Evolutionary conservation across 805 yeast genomes (phyloP).

Genomic region (Saturnispora galanensis): DNA sequence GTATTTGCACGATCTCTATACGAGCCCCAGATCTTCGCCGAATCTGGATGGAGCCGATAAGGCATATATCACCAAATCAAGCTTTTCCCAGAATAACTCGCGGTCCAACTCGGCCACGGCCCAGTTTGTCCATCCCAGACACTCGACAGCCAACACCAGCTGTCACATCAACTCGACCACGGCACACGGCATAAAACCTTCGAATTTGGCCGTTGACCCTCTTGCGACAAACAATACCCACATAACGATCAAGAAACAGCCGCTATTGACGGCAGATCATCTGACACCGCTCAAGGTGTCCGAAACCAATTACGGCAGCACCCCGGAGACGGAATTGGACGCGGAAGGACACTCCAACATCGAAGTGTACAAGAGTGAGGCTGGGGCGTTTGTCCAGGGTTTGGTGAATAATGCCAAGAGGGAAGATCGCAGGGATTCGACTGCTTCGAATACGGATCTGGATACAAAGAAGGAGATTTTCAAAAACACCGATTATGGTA

Average conservation of each 20-base stretch:
- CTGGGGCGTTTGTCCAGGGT: conserved; percentile 32
- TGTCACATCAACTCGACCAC: conserved; percentile 17
- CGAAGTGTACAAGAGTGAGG: conserved; percentile 36
- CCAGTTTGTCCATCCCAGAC: background rate
- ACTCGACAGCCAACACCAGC: background rate
- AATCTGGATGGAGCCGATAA: background rate
- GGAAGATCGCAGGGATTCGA: conserved; percentile 6
- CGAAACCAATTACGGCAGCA: conserved; percentile 1
- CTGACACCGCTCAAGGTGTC: background rate
- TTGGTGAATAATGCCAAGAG: conserved; percentile 21
- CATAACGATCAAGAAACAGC: conserved; percentile 59
- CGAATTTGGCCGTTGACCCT: conserved; percentile 63
- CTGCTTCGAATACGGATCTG: background rate
- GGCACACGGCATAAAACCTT: conserved; percentile 38
- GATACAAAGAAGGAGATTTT: conserved; percentile 6
- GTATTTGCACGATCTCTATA: conserved; percentile 54
- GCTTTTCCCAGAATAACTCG: background rate
- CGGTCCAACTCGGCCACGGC: background rate
- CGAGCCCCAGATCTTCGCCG: conserved; percentile 2
- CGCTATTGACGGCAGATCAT: conserved; percentile 19
- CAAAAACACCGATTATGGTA: conserved; percentile 10
- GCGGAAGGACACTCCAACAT: background rate
- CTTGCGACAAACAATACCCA: conserved; percentile 52
- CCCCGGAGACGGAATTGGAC: conserved; percentile 1
- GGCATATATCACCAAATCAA: conserved; percentile 9